Conservation (phyloP, 257 asterid species). For the Lantana camara region DNA sequence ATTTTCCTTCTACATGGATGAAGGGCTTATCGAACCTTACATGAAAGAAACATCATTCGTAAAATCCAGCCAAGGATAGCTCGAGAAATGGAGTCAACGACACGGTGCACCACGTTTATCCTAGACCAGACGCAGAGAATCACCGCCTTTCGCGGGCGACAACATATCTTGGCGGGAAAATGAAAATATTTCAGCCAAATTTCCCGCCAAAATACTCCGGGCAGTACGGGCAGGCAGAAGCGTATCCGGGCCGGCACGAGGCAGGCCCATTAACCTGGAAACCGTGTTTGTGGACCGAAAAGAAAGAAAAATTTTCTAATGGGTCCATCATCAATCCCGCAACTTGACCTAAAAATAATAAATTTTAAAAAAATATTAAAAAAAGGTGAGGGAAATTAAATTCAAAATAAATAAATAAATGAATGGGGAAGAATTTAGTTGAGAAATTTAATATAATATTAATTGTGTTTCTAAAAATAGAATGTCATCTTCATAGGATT, state of each 20-base stretch:
- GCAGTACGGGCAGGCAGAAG: conserved; percentile 25
- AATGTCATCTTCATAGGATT: conserved; percentile 40
- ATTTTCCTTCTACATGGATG: no score
- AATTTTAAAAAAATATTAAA: neutral
- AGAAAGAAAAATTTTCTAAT: neutral
- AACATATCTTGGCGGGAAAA: conserved; percentile 29
- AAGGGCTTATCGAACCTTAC: no score
- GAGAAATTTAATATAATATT: neutral
- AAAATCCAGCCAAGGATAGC: no score
- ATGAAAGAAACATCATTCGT: no score
- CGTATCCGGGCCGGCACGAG: conserved; percentile 21
- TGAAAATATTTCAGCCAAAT: neutral
- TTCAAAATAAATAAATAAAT: neutral
- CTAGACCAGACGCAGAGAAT: conserved; percentile 19
- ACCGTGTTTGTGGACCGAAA: conserved; percentile 6
- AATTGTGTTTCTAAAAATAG: conserved; percentile 19
- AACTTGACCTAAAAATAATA: neutral
- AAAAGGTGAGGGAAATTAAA: neutral
- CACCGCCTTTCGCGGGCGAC: conserved; percentile 34
- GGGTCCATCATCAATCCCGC: conserved; percentile 20
- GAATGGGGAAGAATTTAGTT: neutral
- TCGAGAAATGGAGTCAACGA: neutral
- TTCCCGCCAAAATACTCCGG: conserved; percentile 36
- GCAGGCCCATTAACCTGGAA: conserved; percentile 12
- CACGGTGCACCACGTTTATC: neutral